Evolutionary conservation across 2,329 filamentous ascomycete species (phyloP), one percentile per base, ranked within the genome.

Genomic region (Albifimbria verrucaria): DNA sequence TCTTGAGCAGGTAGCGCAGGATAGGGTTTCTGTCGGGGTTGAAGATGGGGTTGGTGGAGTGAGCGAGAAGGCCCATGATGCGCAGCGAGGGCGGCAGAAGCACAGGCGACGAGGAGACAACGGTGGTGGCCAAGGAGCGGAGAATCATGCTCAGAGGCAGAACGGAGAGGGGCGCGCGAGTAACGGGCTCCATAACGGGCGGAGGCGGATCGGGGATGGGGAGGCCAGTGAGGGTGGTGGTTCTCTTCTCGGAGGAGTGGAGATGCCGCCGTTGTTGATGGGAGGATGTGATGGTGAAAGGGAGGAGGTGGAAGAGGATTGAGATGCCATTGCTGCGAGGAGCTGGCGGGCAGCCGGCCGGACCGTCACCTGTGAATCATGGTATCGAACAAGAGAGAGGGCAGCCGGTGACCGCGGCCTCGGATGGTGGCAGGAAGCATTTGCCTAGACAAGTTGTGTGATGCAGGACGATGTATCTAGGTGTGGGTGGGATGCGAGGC

Each of bases 11-110:
- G 55, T 77, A 82, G 43, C 85, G 81, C 17, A 96, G 77, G 1
- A 93, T 46, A 0, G 83, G 83, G 66, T 96, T 96, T 50, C 74
- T 77, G 65, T 95, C 90, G 4, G 91, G 86, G 68, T 87, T 87
- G 53, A 94, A 77, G 0, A 92, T 51, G 1, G 81, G 74, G 53
- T 76, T 86, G 49, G 81, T 81, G 23, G 88, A 86, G 67, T 90
- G 79, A 11, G 92, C 88, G 60, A 95, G 80, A 21, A 80, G 68
- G 7, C 78, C 81, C 72, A 95, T 87, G 54, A 88, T 68, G 50
- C 77, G 77, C 46, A 94, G 77, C 7, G 88, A 92, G 0, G 89
- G 86, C 2, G 76, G 74, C 2, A 96, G 81, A 4, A 96, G 81
- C 4, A 87, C 20, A 2, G 76, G 84, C 1, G 87, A 90, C 1